Evolutionary conservation across 2,329 filamentous ascomycete genomes (phyloP).

Genomic region (Microdochium bolleyi): DNA sequence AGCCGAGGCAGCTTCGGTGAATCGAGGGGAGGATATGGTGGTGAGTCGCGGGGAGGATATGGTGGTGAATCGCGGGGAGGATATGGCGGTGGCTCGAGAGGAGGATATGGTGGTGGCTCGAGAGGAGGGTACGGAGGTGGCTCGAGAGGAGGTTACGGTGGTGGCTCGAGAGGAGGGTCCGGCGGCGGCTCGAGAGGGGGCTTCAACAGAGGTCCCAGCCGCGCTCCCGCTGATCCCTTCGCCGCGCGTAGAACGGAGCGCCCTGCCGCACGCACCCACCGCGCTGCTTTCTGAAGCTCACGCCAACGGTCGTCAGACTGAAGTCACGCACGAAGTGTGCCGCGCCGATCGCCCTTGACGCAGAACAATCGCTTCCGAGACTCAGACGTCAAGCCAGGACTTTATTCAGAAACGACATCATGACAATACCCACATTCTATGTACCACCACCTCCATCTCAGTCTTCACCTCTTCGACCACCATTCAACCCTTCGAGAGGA

Average conservation of each 20-base stretch:
- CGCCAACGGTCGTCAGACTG: too few relatives aligned
- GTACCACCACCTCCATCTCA: not conserved
- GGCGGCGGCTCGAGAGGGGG: too few relatives aligned
- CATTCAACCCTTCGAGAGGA: not conserved
- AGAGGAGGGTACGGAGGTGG: constrained; percentile 3
- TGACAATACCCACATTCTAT: not conserved
- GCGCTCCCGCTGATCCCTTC: too few relatives aligned
- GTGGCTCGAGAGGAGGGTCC: constrained; percentile 6
- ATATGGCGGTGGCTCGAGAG: constrained; percentile 1
- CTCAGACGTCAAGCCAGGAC: too few relatives aligned
- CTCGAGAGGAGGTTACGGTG: constrained; percentile 5
- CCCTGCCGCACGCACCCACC: too few relatives aligned
- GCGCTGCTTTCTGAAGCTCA: too few relatives aligned
- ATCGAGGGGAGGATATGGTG: not conserved
- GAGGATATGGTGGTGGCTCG: constrained; percentile 1
- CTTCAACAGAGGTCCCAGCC: too few relatives aligned
- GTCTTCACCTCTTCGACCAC: not conserved
- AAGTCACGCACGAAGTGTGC: too few relatives aligned
- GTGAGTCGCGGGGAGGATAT: not conserved
- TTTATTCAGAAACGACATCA: too few relatives aligned
- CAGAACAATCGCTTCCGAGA: too few relatives aligned
- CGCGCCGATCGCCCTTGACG: too few relatives aligned
- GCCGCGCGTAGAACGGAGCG: too few relatives aligned
- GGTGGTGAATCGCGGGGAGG: constrained; percentile 3
- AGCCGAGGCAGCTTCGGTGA: not conserved